phyloP scores from a whole-genome alignment of 2,329 filamentous ascomycete genomes.

The Colletotrichum incanum region DNA sequence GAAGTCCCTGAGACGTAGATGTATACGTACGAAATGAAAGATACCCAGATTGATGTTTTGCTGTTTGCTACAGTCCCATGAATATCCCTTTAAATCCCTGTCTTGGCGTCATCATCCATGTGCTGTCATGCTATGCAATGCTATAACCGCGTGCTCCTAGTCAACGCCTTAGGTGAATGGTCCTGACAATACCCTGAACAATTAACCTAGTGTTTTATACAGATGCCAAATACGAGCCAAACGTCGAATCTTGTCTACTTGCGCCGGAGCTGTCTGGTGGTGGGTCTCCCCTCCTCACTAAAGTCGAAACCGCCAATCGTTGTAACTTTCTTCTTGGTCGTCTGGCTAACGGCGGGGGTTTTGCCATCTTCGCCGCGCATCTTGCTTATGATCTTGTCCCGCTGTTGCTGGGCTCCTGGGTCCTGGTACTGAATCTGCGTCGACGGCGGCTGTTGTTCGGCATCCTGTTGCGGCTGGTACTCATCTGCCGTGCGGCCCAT shows the following conservation, averaged over 20 bases:
- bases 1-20: neutral
- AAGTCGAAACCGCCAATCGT: constrained; percentile 38
- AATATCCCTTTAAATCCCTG: neutral
- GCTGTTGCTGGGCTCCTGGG: constrained; percentile 62
- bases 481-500: constrained; percentile 29
- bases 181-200: neutral
- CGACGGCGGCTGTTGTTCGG: constrained; percentile 51
- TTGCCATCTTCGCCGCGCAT: constrained; percentile 51
- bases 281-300: constrained; percentile 11
- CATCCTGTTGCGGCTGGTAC: constrained; percentile 9
- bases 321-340: constrained; percentile 11
- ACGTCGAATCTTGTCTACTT: constrained; percentile 1
- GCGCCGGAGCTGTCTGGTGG: constrained; percentile 30
- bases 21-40: constrained; percentile 23
- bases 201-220: constrained; percentile 2
- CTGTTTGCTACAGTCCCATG: neutral
- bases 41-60: constrained; percentile 38
- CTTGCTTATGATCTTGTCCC: constrained; percentile 61
- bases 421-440: constrained; percentile 71
- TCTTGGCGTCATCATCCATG: constrained; percentile 27
- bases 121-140: constrained; percentile 31
- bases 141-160: constrained; percentile 1
- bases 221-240: neutral
- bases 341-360: constrained; percentile 2
- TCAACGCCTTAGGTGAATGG: constrained; percentile 3